Base-by-base conservation (phyloP, 331 rosid genomes). In the Cydonia oblonga region DNA sequence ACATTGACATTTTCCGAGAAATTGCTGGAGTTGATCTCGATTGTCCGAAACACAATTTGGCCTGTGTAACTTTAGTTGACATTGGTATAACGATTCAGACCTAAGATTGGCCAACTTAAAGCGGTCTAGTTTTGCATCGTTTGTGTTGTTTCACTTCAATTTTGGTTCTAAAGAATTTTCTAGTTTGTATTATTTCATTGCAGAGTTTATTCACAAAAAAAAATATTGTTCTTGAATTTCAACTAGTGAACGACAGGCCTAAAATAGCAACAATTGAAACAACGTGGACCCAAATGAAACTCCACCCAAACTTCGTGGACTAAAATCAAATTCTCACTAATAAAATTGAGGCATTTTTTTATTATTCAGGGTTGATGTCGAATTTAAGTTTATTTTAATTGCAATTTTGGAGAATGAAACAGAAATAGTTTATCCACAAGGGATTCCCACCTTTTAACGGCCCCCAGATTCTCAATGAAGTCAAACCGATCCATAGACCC, bases 1-100 rank as follows among this genome's bases (percentile, higher is more conserved):
- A 87, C 86, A 80, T 89, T 42, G 97, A 89, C 82, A 91, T 93
- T 76, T 91, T 96, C 63, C 69, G 89, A 29, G 96, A 91, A 82
- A 86, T 82, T 53, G 46, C 70, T 22, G 96, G 89, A 26, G 79
- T 89, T 70, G 85, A 79, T 33, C 22, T 68, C 16, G 84, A 84
- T 66, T 90, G 90, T 66, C 78, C 65, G 68, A 91, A 68, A 69
- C 83, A 68, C 56, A 76, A 79, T 16, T 79, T 87, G 88, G 89
- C 98, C 93, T 9, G 4, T 35, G 42, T 35, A 35, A 9, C 42
- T 35, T 8, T 2, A 51, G 68, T 57, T 66, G 84, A 57, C 72
- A 60, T 42, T 84, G 85, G 88, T 63, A 18, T 60, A 49, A n/a
- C 29, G 68, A 66, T 70, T 14, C 38, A 30, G 8, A 20, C 30